Evolutionary conservation across 2,329 filamentous ascomycete species (phyloP).

Genomic region (Sporothrix brunneoviolacea): DNA sequence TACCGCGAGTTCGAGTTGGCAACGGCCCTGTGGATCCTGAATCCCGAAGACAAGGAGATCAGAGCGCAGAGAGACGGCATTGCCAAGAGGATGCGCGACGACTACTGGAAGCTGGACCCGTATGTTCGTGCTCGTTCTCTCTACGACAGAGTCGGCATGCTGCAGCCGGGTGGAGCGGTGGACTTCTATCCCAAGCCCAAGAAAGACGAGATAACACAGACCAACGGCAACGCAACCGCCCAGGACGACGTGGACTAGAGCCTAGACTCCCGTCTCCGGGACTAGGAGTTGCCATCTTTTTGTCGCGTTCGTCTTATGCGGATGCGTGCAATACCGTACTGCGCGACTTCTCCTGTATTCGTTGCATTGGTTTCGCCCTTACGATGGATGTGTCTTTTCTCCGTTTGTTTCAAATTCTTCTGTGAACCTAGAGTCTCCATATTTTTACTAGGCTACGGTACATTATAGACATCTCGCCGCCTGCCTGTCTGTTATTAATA

Average conservation of each 20-base stretch:
- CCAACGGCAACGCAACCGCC: conserved; percentile 21
- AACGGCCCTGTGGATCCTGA: conserved; percentile 68
- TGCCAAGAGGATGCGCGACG: conserved; percentile 57
- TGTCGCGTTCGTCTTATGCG: too few relatives aligned
- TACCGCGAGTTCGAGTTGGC: conserved; percentile 66
- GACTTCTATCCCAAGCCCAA: conserved; percentile 54
- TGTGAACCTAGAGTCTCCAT: too few relatives aligned
- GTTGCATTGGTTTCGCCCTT: too few relatives aligned
- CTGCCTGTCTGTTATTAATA: too few relatives aligned
- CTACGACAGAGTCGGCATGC: conserved; percentile 74
- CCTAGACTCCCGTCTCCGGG: not conserved
- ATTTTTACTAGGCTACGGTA: too few relatives aligned
- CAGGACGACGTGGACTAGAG: conserved; percentile 37
- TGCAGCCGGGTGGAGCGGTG: conserved; percentile 60
- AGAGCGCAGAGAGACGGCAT: conserved; percentile 54
- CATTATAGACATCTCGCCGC: too few relatives aligned
- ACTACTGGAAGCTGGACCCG: conserved; percentile 88
- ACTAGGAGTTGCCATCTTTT: not conserved
- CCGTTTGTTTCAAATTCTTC: too few relatives aligned
- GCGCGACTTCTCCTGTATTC: too few relatives aligned
- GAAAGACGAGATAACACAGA: conserved; percentile 17
- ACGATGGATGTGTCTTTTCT: too few relatives aligned
- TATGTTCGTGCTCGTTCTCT: conserved; percentile 75
- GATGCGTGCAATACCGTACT: too few relatives aligned
- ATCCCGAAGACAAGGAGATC: conserved; percentile 40